Evolutionary conservation across 768 basidiomycete genomes (phyloP).

Genomic region (Rhodocollybia butyracea): DNA sequence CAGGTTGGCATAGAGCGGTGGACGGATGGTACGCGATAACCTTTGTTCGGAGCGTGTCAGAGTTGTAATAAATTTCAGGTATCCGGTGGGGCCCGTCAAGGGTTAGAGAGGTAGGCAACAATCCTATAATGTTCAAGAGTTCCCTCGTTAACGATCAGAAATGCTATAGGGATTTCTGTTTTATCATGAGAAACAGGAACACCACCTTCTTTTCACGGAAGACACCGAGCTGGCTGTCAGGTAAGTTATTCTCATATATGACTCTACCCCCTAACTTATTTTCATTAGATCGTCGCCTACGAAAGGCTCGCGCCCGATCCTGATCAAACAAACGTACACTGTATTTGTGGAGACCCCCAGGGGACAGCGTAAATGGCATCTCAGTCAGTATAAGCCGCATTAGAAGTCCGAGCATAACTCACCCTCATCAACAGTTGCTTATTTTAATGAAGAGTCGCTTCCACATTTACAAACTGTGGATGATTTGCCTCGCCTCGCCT

Average conservation of each 20-base stretch:
- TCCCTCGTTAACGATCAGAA: conserved; percentile 6
- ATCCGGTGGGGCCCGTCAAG: conserved; percentile 79
- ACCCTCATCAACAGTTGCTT: conserved; percentile 55
- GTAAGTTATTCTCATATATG: conserved; percentile 28
- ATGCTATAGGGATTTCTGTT: conserved; percentile 65
- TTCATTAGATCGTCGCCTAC: conserved; percentile 11
- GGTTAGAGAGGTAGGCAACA: conserved; percentile 60
- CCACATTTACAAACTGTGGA: conserved; percentile 59
- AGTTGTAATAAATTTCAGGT: conserved; percentile 28
- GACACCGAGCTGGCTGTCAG: conserved; percentile 41
- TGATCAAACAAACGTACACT: conserved; percentile 82
- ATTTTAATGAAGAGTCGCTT: conserved; percentile 72
- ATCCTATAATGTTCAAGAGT: neutral
- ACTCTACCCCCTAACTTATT: conserved; percentile 3
- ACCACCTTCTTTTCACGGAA: conserved; percentile 34
- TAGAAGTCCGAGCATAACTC: conserved; percentile 12
- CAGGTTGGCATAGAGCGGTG: conserved; percentile 80
- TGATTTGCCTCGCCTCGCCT: conserved; percentile 49
- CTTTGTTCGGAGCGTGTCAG: neutral
- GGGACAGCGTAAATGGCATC: conserved; percentile 78
- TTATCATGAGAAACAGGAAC: conserved; percentile 72
- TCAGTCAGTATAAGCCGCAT: conserved; percentile 47
- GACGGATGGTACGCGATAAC: conserved; percentile 59
- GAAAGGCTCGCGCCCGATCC: conserved; percentile 34
- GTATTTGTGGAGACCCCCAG: conserved; percentile 66